Percentiles rank a stretch among this genome's conserved stretches.
Evolutionary conservation across 1,139 yeast genomes (phyloP).

Genomic region (Lodderomyces elongisporus): DNA sequence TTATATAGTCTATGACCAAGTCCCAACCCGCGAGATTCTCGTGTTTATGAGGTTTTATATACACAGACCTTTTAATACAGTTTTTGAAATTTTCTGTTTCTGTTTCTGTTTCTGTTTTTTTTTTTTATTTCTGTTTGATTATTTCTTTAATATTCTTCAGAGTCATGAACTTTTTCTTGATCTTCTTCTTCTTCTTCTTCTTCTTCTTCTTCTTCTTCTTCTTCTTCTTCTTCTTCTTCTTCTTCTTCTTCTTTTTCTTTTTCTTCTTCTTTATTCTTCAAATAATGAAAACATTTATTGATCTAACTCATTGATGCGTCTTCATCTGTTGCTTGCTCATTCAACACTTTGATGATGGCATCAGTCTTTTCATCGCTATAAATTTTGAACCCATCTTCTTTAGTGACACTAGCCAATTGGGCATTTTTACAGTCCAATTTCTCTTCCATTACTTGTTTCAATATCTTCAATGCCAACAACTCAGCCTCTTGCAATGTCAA

Average conservation of each 20-base stretch:
- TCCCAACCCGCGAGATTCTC: too few relatives aligned
- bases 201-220: too few relatives aligned
- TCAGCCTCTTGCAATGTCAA: constrained; percentile 95
- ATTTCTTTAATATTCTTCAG: neutral
- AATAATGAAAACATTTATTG: too few relatives aligned
- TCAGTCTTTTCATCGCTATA: constrained; percentile 83
- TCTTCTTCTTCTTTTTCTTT: neutral
- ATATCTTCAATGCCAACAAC: constrained; percentile 76
- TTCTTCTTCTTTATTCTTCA: neutral
- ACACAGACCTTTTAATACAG: too few relatives aligned
- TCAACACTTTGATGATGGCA: constrained; percentile 68
- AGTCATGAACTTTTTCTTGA: too few relatives aligned
- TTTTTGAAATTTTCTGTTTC: constrained; percentile 5
- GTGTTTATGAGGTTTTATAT: too few relatives aligned
- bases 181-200: neutral
- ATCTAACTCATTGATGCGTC: constrained; percentile 15
- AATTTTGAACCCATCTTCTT: constrained; percentile 79
- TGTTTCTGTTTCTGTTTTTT: neutral
- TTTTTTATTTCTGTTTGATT: neutral
- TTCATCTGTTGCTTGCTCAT: constrained; percentile 55
- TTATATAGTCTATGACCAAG: neutral
- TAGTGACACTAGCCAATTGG: constrained; percentile 89
- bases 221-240: neutral
- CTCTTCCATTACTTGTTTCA: constrained; percentile 99
- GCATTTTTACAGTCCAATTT: constrained; percentile 94